Percentiles rank a stretch among this genome's conserved stretches.
phyloP scores from a whole-genome alignment of 1,284 basidiomycete species.

The Pseudozyma tsukubaensis region DNA sequence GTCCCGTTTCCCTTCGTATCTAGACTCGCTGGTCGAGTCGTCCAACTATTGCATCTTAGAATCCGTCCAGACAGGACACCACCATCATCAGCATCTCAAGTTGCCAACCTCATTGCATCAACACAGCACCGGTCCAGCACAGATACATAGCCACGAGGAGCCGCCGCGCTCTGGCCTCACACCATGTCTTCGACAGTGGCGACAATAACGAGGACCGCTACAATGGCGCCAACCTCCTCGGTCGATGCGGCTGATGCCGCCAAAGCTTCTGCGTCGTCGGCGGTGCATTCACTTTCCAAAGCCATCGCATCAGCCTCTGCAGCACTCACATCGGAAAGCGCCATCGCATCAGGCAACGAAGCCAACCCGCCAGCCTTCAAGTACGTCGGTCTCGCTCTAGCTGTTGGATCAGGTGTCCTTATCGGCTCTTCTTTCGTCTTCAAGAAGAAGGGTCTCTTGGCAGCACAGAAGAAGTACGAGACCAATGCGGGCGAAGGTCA shows the following conservation, averaged over 20 bases:
- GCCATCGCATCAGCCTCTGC: slow-evolving; percentile 58
- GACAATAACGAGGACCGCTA: slow-evolving; percentile 29
- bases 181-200: slow-evolving; percentile 38
- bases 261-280: slow-evolving; percentile 49
- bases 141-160: background rate
- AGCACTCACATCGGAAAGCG: slow-evolving; percentile 55
- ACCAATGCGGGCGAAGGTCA: slow-evolving; percentile 87
- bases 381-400: slow-evolving; percentile 78
- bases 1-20: background rate
- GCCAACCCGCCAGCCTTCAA: slow-evolving; percentile 69
- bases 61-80: too few relatives aligned
- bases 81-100: too few relatives aligned
- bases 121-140: background rate
- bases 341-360: slow-evolving; percentile 45
- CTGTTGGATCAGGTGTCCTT: slow-evolving; percentile 83
- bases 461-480: slow-evolving; percentile 70
- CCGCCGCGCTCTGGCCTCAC: slow-evolving; percentile 2
- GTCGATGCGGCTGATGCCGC: slow-evolving; percentile 33
- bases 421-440: slow-evolving; percentile 90
- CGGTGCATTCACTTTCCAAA: slow-evolving; percentile 51
- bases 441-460: slow-evolving; percentile 80
- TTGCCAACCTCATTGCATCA: background rate
- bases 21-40: slow-evolving; percentile 23
- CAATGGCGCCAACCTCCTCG: slow-evolving; percentile 20
- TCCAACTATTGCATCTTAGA: background rate